Conservation (phyloP, 805 yeast genomes). For the Starmerella vaccinii region DNA sequence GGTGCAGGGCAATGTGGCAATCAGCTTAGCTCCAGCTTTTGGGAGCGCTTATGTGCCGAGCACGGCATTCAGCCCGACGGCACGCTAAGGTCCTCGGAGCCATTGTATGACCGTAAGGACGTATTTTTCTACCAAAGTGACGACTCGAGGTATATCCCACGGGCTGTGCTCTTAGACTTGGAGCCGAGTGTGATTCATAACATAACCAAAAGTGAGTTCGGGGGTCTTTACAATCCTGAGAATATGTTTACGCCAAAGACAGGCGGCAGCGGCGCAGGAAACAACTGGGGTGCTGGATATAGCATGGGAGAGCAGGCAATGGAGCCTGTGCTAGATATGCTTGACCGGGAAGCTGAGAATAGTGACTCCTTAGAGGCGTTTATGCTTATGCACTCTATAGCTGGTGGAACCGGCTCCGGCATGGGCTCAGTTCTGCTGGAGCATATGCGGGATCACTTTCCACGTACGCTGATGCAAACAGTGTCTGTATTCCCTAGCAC, state of each 20-base stretch:
- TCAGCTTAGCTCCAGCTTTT: slow-evolving; percentile 84
- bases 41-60: slow-evolving; percentile 79
- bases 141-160: slow-evolving; percentile 70
- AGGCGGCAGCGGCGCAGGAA: slow-evolving; percentile 71
- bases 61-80: slow-evolving; percentile 76
- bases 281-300: slow-evolving; percentile 91
- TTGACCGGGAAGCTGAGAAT: slow-evolving; percentile 82
- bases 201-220: slow-evolving; percentile 41
- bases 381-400: slow-evolving; percentile 85
- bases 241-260: slow-evolving; percentile 67
- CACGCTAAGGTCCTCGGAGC: slow-evolving; percentile 33
- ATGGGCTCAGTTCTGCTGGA: slow-evolving; percentile 78
- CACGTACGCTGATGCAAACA: slow-evolving; percentile 73
- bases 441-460: slow-evolving; percentile 64
- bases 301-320: slow-evolving; percentile 55
- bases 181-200: slow-evolving; percentile 76
- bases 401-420: slow-evolving; percentile 98
- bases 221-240: slow-evolving; percentile 69
- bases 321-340: slow-evolving; percentile 69
- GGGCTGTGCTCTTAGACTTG: slow-evolving; percentile 74
- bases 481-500: slow-evolving; percentile 72
- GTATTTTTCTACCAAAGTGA: slow-evolving; percentile 73
- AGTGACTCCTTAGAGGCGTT: slow-evolving; percentile 86
- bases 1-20: slow-evolving; percentile 86
- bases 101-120: slow-evolving; percentile 61